Evolutionary conservation across 495 filamentous ascomycete genomes (phyloP), one percentile per base, ranked within the genome.

Genomic region (Aspergillus sclerotiicarbonarius): DNA sequence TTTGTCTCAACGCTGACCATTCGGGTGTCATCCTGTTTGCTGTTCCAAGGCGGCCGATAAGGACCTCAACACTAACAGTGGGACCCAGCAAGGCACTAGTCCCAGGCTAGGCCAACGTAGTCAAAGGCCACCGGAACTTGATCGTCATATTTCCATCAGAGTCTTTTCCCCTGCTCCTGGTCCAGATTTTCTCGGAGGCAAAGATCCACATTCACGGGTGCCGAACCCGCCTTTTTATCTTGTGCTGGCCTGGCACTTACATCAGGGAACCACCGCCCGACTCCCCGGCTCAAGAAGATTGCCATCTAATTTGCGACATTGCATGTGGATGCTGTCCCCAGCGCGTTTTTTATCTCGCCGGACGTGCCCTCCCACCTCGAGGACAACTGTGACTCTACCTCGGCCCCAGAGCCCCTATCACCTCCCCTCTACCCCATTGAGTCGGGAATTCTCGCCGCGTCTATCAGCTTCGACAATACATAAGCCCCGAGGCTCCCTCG

Each of bases 141-240:
- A 49, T 61, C 59, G 32, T 31, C 49, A 29, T 29, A 20, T 20
- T 44, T 51, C 37, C 53, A 49, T 39, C 39, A 25, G 49, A 25
- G 20, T 25, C 31, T 50, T 46, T 37, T 57, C 46, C 8, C 29
- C 52, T 53, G 41, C 20, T 61, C 29, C 12, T 33, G 7, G 35
- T 48, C 41, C 21, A 45, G 30, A 54, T 53, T 53, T 52, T 21
- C 32, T 33, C 41, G 57, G 48, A 57, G 53, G 46, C 49, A 12
- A 53, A 63, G 64, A 61, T 66, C 60, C 63, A 66, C 60, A 46
- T 59, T 54, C 53, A 61, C 58, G 56, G 56, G 53, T 53, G 53
- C 59, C 53, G 12, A 57, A 54, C 44, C 61, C 49, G 43, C 45
- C 54, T 60, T 50, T 54, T 56, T 44, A 19, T 52, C 51, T 37